Base-by-base conservation (phyloP, 805 yeast genomes). In the Starmerella etchellsii region DNA sequence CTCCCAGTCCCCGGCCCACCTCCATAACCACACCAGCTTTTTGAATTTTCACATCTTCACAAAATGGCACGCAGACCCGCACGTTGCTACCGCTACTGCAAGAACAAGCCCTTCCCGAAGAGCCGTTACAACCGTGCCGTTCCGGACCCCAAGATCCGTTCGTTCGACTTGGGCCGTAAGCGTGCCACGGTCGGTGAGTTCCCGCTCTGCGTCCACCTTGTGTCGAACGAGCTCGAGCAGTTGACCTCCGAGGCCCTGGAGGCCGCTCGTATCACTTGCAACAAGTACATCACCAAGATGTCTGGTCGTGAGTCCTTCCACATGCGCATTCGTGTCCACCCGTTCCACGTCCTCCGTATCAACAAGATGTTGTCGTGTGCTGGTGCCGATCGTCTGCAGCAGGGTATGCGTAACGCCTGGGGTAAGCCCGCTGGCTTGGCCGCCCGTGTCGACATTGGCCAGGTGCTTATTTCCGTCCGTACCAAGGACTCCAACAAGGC, bases 371-470 rank as follows among this genome's bases (percentile, higher is more conserved):
- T 91, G 95, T 91, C 98, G 66, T 91, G 98, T 78, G 98, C 98
- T 76, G 98, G 98, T 83, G 98, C 98, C 69, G 98, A 91, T 88
- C 85, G 98, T 82, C 80, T 91, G 74, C 98, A 91, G 77, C 97
- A 91, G 76, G 98, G 98, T 87, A 91, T 91, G 98, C 88, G 98
- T 84, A 94, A 94, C 78, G 98, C 98, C 68, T 91, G 97, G 97
- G 98, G 98, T 85, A 91, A 91, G 78, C 98, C 98, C 64, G 95
- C 87, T 64, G 98, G 98, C 78, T 76, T 85, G 65, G 98, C 97
- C 62, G 98, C 98, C 63, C 85, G 98, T 72, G 97, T 91, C 68
- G 73, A 73, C 74, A 91, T 91, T 71, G 98, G 98, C 66, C 98
- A 91, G 76, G 79, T 91, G 68, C 78, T 91, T 68, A 78, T 91